Evolutionary conservation across 495 filamentous ascomycete species (phyloP).

Genomic region (Aspergillus nidulans): DNA sequence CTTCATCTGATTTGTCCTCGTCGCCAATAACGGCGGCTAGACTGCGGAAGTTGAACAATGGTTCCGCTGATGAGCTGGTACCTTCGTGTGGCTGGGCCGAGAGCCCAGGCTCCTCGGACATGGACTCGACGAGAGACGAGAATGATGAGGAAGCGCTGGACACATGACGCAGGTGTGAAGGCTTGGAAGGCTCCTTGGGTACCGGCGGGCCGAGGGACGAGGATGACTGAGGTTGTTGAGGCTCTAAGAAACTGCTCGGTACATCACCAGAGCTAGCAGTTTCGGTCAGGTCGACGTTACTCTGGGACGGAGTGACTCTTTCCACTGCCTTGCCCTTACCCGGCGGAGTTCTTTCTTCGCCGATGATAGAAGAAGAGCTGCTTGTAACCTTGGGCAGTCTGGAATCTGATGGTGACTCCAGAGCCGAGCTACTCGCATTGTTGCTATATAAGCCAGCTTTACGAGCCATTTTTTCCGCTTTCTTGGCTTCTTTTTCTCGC

Average conservation of each 20-base stretch:
- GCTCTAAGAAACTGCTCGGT: not conserved
- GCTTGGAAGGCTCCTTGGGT: conserved; percentile 38
- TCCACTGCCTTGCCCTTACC: conserved; percentile 85
- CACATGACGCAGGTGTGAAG: conserved; percentile 72
- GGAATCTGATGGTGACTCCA: conserved; percentile 27
- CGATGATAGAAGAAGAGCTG: conserved; percentile 38
- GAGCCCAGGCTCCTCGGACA: conserved; percentile 40
- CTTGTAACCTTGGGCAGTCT: conserved; percentile 28
- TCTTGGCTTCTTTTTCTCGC: conserved; percentile 76
- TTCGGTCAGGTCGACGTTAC: not conserved
- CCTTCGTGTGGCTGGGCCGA: conserved; percentile 32
- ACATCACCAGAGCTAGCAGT: conserved; percentile 1
- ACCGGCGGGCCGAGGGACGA: conserved; percentile 18
- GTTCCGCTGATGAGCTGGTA: conserved; percentile 57
- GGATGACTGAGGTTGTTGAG: not conserved
- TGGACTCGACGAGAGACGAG: conserved; percentile 67
- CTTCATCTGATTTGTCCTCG: conserved; percentile 49
- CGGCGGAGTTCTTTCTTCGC: conserved; percentile 27
- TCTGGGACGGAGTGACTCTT: conserved; percentile 32
- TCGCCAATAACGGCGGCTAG: conserved; percentile 78
- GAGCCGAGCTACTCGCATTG: conserved; percentile 39
- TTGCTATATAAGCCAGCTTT: conserved; percentile 49
- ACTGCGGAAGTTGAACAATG: conserved; percentile 89
- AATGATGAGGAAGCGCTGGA: conserved; percentile 78
- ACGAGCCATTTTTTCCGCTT: conserved; percentile 63